phyloP scores from a whole-genome alignment of 148 eudicot species.

The Selenicereus undatus region DNA sequence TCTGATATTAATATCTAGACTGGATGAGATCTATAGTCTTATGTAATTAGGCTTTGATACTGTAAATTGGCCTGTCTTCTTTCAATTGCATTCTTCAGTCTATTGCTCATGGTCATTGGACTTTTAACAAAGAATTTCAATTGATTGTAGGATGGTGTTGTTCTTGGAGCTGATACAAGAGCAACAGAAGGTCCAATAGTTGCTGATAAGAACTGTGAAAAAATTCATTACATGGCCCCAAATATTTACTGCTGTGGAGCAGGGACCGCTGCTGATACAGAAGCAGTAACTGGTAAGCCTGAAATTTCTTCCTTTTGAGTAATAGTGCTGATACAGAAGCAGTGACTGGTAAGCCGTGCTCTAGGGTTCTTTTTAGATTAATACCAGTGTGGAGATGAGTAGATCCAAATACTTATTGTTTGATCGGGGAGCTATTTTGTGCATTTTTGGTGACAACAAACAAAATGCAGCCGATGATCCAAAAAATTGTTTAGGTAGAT shows the following conservation, averaged over 20 bases:
- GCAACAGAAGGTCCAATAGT: constrained; percentile 95
- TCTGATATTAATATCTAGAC: neutral
- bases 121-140: neutral
- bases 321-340: neutral
- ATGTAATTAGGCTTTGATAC: neutral
- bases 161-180: constrained; percentile 95
- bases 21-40: neutral
- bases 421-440: no score
- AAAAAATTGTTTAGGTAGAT: no score
- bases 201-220: constrained; percentile 88
- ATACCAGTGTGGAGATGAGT: neutral
- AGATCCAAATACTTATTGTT: no score
- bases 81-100: neutral
- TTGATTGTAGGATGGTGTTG: constrained; percentile 75
- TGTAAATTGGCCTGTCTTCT: neutral
- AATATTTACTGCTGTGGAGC: constrained; percentile 99
- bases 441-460: no score
- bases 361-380: neutral
- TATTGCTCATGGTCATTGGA: neutral
- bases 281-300: constrained; percentile 80
- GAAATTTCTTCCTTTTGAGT: neutral
- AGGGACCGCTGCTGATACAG: constrained; percentile 98
- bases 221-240: constrained; percentile 94
- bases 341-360: neutral
- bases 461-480: no score